Evolutionary conservation across 1,139 yeast genomes (phyloP).

Genomic region (Magnusiomyces clavatus): DNA sequence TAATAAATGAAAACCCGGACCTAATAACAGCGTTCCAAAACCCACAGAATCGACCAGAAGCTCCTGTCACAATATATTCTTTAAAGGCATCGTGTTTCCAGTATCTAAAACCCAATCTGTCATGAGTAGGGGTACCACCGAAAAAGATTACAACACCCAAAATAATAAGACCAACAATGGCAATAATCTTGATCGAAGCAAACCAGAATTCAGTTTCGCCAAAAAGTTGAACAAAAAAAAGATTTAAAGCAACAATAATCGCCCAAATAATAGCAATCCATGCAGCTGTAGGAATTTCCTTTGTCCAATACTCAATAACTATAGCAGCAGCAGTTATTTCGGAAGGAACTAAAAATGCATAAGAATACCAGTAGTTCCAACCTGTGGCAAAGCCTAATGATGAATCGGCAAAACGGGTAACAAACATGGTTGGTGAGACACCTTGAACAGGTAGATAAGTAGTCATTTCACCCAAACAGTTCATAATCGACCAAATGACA

Average conservation of each 20-base stretch:
- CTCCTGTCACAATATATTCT: conserved; percentile 38
- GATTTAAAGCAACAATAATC: conserved; percentile 42
- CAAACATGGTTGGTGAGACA: conserved; percentile 25
- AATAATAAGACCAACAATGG: conserved; percentile 62
- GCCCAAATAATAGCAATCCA: conserved; percentile 73
- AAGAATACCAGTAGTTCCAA: conserved; percentile 79
- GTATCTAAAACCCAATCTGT: conserved; percentile 57
- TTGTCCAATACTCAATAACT: conserved; percentile 68
- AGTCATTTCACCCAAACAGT: conserved; percentile 55
- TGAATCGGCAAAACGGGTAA: conserved; percentile 39
- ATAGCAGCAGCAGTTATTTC: conserved; percentile 78
- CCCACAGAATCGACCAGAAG: conserved; percentile 50
- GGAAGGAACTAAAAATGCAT: conserved; percentile 65
- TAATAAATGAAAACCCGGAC: conserved; percentile 46
- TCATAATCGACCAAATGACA: conserved; percentile 50
- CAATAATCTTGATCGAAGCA: conserved; percentile 59
- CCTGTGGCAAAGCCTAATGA: conserved; percentile 72
- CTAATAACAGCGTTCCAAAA: conserved; percentile 56
- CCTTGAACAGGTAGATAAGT: conserved; percentile 43
- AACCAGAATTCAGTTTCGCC: conserved; percentile 69
- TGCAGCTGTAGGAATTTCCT: conserved; percentile 59
- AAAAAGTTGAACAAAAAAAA: conserved; percentile 56
- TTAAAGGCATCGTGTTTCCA: conserved; percentile 72
- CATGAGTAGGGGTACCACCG: conserved; percentile 64
- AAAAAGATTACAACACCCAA: conserved; percentile 64